Percentiles rank a stretch among this genome's conserved stretches.
Evolutionary conservation across 306 rosid genomes (phyloP).

Genomic region (Pterocarpus santalinus): DNA sequence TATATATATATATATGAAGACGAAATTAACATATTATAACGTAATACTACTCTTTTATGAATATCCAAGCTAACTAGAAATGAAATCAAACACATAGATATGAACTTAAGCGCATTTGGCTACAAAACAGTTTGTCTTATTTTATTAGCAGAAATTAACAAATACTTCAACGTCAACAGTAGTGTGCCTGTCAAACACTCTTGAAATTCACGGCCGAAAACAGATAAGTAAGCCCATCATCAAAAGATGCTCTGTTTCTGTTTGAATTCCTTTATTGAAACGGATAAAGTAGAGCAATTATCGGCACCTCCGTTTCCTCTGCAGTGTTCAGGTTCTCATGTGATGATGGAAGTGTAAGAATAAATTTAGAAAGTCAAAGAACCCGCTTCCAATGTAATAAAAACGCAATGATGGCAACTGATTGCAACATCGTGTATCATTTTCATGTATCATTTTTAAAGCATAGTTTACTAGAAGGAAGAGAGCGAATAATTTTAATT

Average conservation of each 20-base stretch:
- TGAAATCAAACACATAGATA: too few species aligned
- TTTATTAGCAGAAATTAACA: slow-evolving; percentile 16
- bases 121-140: not conserved
- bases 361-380: not conserved
- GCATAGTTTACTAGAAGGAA: not conserved
- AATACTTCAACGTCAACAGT: slow-evolving; percentile 1
- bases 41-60: too few species aligned
- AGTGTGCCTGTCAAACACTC: slow-evolving; percentile 6
- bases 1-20: too few species aligned
- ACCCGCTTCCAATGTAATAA: not conserved
- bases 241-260: not conserved
- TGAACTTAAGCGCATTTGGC: too few species aligned
- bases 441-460: not conserved
- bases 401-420: not conserved
- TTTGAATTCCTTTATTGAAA: not conserved
- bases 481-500: too few species aligned
- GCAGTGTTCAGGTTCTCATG: not conserved
- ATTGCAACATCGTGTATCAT: not conserved
- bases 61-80: too few species aligned
- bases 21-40: too few species aligned
- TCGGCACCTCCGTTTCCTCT: not conserved
- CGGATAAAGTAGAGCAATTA: not conserved
- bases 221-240: not conserved
- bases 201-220: slow-evolving; percentile 23
- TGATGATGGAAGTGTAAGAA: not conserved